phyloP scores from a whole-genome alignment of 1,284 basidiomycete species.

The Earliella scabrosa region DNA sequence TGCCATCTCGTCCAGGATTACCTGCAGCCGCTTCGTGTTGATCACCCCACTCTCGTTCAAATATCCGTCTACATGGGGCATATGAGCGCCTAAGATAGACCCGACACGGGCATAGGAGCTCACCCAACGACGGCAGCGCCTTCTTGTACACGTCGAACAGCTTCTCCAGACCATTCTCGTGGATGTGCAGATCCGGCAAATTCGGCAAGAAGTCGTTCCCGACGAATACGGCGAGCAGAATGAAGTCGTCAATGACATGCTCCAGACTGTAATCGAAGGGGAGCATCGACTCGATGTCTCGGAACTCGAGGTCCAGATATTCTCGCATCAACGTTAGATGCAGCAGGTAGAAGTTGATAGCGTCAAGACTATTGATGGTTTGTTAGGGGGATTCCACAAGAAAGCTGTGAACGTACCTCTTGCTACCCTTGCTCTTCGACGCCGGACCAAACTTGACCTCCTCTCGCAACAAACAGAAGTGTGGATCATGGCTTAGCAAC shows the following conservation, averaged over 20 bases:
- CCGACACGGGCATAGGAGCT: no score
- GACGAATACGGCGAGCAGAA: conserved; percentile 94
- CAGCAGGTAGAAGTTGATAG: conserved; percentile 93
- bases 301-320: conserved; percentile 96
- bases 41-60: conserved; percentile 92
- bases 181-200: conserved; percentile 95
- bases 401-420: conserved; percentile 53
- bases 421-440: conserved; percentile 70
- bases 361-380: conserved; percentile 62
- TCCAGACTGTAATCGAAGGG: conserved; percentile 85
- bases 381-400: no score
- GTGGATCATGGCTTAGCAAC: conserved; percentile 96
- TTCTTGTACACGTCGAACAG: conserved; percentile 96
- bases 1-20: conserved; percentile 88
- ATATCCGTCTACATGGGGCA: conserved; percentile 74
- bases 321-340: conserved; percentile 96
- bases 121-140: conserved; percentile 82
- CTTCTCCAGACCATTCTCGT: conserved; percentile 92
- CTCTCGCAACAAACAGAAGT: conserved; percentile 96
- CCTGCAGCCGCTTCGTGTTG: conserved; percentile 80
- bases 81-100: no score
- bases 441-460: conserved; percentile 97
- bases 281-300: conserved; percentile 60
- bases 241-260: conserved; percentile 96
- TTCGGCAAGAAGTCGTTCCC: conserved; percentile 98